Percentiles rank a stretch among this genome's conserved stretches.
Conservation (phyloP, 2,329 filamentous ascomycete species). For the Aureobasidium sp. region DNA sequence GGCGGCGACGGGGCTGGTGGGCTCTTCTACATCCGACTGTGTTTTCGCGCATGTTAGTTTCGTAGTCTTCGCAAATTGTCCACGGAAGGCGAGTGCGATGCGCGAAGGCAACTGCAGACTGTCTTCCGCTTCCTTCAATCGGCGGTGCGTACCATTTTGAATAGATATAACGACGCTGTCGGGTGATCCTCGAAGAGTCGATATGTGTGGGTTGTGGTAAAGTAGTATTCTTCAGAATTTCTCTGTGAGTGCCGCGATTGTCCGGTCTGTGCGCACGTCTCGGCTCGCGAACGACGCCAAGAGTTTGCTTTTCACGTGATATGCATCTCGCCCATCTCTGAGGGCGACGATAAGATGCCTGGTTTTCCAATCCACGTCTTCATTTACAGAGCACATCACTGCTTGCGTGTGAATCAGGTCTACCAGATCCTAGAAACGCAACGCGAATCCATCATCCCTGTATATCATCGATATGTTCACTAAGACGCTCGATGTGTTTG, state of each 20-base stretch:
- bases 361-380: too few species aligned
- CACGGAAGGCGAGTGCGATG: neutral
- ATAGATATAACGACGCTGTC: conserved; percentile 26
- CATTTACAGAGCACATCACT: too few species aligned
- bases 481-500: too few species aligned
- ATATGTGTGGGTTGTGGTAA: conserved; percentile 8
- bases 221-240: too few species aligned
- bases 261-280: neutral
- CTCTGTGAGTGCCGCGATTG: neutral
- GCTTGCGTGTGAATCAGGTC: too few species aligned
- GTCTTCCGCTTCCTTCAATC: neutral
- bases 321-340: too few species aligned
- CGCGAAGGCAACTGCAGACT: neutral
- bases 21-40: conserved; percentile 99
- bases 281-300: neutral
- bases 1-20: conserved; percentile 70
- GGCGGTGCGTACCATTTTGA: conserved; percentile 31
- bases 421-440: too few species aligned
- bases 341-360: too few species aligned
- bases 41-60: neutral
- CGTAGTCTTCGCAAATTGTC: neutral
- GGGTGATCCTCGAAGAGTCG: conserved; percentile 37
- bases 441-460: too few species aligned
- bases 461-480: too few species aligned
- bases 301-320: neutral